Base-by-base conservation (phyloP, 192 early-diverging fungal species). In the Coemansia sp. region DNA sequence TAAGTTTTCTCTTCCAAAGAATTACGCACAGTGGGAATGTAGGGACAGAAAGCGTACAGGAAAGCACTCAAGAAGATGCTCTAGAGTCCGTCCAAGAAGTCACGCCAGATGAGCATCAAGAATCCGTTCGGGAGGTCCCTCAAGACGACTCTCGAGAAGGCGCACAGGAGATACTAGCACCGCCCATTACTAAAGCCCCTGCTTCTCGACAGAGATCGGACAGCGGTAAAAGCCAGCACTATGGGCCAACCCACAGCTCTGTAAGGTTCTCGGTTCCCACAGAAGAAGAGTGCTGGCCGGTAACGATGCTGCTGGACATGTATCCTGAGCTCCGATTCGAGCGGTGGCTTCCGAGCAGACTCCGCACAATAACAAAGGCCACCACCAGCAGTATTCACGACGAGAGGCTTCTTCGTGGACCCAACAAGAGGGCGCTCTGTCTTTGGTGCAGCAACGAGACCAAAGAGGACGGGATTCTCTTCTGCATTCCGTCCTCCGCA, bases 391-490 rank as follows among this genome's bases (percentile, higher is more conserved):
- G 41, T 2, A 64, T 72, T 15, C 68, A 43, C 26, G 79, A 83
- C 75, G 62, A 74, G 40, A 61, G 75, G 32, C 61, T 77, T n/a
- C 62, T 74, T 19, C 80, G 80, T 11, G 80, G 81, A 1, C 53
- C 63, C 4, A 43, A 39, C n/a, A 75, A 76, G 11, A 50, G 68
- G 10, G 64, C 48, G 15, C 72, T 83, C 32, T 83, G 81, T 37
- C 63, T 77, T 48, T 83, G 76, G 75, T 83, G 81, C 47, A 65
- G 75, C 32, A 45, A 61, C 12, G 81, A 83, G 47, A 71, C 75
- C 23, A 42, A 40, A 0, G 38, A 44, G 49, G 26, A 9, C 53
- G 44, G 26, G 16, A 16, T 53, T 19, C 47, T 83, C 44, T 83
- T 77, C 59, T 83, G 80, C 60, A 6, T 58, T 5, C 74, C 63